These are phyloP conservation scores for Apiotrichum porosum DNA, from an alignment of 1,284 basidiomycete species.

Conservation along the genomic window DNA sequence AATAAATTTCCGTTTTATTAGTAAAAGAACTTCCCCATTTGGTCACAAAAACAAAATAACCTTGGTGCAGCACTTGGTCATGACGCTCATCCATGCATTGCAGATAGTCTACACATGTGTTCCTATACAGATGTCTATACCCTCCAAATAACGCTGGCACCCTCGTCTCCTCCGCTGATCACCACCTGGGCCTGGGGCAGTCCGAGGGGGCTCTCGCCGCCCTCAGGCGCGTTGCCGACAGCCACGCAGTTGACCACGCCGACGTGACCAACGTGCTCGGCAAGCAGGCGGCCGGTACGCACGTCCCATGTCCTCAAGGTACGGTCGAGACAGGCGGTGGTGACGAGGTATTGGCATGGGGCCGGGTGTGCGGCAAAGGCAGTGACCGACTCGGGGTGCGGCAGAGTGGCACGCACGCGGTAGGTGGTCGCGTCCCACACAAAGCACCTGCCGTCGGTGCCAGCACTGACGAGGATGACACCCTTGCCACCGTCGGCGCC, in stretches of 20 bases:
- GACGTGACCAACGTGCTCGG: constrained; percentile 77
- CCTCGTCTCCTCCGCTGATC: constrained; percentile 80
- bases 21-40: too few relatives aligned
- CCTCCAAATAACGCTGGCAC: constrained; percentile 66
- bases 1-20: too few relatives aligned
- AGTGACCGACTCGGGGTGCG: constrained; percentile 70
- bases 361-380: constrained; percentile 67
- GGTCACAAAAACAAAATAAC: too few relatives aligned
- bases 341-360: constrained; percentile 63
- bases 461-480: constrained; percentile 72
- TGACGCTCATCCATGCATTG: too few relatives aligned
- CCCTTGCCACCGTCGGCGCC: constrained; percentile 55
- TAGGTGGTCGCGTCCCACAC: constrained; percentile 89
- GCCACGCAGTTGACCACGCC: constrained; percentile 73
- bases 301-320: constrained; percentile 89
- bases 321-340: constrained; percentile 79
- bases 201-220: constrained; percentile 40
- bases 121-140: constrained; percentile 20
- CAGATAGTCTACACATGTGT: too few relatives aligned
- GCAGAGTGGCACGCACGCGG: constrained; percentile 65
- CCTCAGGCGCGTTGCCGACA: constrained; percentile 51
- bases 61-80: too few relatives aligned
- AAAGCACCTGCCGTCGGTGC: constrained; percentile 86
- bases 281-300: constrained; percentile 70
- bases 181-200: constrained; percentile 52